Percentiles rank a stretch among this genome's conserved stretches.
phyloP scores from a whole-genome alignment of 1,284 basidiomycete species.

The Pholiota adiposa region DNA sequence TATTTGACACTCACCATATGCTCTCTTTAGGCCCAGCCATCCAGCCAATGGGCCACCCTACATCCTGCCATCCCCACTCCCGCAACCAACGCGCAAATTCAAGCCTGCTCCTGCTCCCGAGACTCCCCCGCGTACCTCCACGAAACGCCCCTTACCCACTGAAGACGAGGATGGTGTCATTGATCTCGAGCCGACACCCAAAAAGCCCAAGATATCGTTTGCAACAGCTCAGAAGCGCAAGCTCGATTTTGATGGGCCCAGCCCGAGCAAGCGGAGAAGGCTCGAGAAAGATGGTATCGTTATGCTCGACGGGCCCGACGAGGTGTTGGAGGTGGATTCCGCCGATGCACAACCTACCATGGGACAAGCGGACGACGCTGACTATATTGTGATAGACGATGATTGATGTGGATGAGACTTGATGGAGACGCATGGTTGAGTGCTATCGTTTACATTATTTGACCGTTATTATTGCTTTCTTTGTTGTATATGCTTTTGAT shows the following conservation, averaged over 20 bases:
- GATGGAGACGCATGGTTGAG: not conserved
- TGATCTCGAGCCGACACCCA: slow-evolving; percentile 56
- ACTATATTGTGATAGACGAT: slow-evolving; percentile 10
- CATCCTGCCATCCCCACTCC: slow-evolving; percentile 66
- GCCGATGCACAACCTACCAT: not conserved
- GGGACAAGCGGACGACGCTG: not conserved
- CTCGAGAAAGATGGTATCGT: slow-evolving; percentile 77
- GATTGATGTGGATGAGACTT: too few relatives aligned
- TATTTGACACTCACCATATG: not conserved
- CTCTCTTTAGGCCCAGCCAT: slow-evolving; percentile 55
- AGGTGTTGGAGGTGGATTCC: slow-evolving; percentile 43
- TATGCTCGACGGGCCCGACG: slow-evolving; percentile 61
- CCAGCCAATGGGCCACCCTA: slow-evolving; percentile 50
- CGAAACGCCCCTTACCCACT: slow-evolving; percentile 58
- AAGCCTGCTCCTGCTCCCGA: slow-evolving; percentile 50
- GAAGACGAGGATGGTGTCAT: slow-evolving; percentile 55
- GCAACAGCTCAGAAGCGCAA: slow-evolving; percentile 22
- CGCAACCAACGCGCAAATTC: slow-evolving; percentile 51
- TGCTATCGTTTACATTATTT: not conserved
- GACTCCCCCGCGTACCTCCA: slow-evolving; percentile 45
- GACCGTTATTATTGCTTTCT: not conserved
- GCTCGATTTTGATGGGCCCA: slow-evolving; percentile 20
- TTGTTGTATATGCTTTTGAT: not conserved
- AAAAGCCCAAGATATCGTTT: slow-evolving; percentile 34
- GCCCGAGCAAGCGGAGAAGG: slow-evolving; percentile 60